A percentile compares a stretch with the other conserved stretches of the same genome.
Conservation (phyloP, 2,329 filamentous ascomycete genomes). For the Cryphonectria nitschkei region DNA sequence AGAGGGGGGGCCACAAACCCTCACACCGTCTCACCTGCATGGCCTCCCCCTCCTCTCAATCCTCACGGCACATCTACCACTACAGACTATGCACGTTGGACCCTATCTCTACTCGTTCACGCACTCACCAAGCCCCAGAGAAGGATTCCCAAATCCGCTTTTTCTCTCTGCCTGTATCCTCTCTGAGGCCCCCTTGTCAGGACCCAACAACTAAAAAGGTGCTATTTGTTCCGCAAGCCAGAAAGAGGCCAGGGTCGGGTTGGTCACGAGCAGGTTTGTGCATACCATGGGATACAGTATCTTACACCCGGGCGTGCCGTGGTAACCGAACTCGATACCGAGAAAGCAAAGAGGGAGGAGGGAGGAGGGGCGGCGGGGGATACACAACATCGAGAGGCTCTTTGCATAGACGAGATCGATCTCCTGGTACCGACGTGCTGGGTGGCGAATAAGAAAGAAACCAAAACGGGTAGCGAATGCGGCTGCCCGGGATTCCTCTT, state of each 20-base stretch:
- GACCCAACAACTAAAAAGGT: neutral
- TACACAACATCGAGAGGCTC: conserved; percentile 13
- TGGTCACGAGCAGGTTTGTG: neutral
- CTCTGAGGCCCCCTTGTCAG: neutral
- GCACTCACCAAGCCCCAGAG: conserved; percentile 11
- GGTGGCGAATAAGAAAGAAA: conserved; percentile 4
- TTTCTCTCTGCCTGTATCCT: neutral
- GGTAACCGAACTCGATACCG: conserved; percentile 14
- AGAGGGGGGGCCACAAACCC: neutral
- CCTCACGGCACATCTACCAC: neutral
- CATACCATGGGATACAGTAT: neutral
- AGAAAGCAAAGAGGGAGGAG: neutral
- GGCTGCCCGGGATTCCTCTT: neutral
- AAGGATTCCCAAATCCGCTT: neutral
- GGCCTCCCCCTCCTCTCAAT: neutral
- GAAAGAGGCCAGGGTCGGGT: neutral
- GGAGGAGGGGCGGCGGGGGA: too few species aligned
- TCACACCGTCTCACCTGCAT: conserved; percentile 1
- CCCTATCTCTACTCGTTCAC: conserved; percentile 11
- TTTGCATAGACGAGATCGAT: conserved; percentile 17
- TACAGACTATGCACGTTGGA: neutral
- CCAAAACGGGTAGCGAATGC: neutral
- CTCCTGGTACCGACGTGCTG: conserved; percentile 11
- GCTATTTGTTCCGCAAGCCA: neutral
- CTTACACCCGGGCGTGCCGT: neutral